phyloP scores from a whole-genome alignment of 1,284 basidiomycete species.

The Cerioporus squamosus region DNA sequence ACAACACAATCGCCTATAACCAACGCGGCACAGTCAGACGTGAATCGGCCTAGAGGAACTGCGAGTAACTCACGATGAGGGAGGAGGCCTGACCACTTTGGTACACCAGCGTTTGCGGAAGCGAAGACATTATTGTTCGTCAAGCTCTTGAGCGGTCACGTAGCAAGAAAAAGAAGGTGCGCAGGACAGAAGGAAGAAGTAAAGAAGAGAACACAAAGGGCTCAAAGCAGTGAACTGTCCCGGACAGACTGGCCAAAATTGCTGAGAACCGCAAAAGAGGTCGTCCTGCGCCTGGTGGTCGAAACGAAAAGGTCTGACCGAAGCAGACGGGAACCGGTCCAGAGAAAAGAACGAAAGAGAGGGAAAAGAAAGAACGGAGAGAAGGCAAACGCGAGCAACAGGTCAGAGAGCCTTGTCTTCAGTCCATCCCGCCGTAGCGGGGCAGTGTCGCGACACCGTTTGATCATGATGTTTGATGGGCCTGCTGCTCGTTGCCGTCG shows the following conservation, averaged over 20 bases:
- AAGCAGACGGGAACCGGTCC: conserved; percentile 50
- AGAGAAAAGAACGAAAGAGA: conserved; percentile 35
- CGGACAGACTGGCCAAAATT: conserved; percentile 38
- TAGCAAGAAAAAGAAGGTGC: conserved; percentile 17
- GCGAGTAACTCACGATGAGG: conserved; percentile 46
- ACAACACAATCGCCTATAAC: conserved; percentile 53
- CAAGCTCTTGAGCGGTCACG: conserved; percentile 12
- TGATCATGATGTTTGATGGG: conserved; percentile 24
- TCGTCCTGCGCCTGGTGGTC: conserved; percentile 42
- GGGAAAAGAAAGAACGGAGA: conserved; percentile 32
- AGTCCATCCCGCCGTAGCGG: conserved; percentile 16
- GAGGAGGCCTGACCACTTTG: conserved; percentile 40
- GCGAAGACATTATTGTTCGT: conserved; percentile 28
- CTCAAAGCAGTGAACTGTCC: conserved; percentile 34
- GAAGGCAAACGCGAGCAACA: conserved; percentile 21
- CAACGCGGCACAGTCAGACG: neutral
- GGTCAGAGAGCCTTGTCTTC: conserved; percentile 19
- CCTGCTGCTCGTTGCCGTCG: conserved; percentile 12
- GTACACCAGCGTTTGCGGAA: conserved; percentile 25
- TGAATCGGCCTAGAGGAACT: neutral
- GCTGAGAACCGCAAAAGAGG: conserved; percentile 33
- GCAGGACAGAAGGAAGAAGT: conserved; percentile 14
- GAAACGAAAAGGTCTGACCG: conserved; percentile 36
- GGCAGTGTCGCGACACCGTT: conserved; percentile 13
- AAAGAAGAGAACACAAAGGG: conserved; percentile 10